Evolutionary conservation across 2,329 filamentous ascomycete species (phyloP).

Genomic region (Botryotinia narcissicola): DNA sequence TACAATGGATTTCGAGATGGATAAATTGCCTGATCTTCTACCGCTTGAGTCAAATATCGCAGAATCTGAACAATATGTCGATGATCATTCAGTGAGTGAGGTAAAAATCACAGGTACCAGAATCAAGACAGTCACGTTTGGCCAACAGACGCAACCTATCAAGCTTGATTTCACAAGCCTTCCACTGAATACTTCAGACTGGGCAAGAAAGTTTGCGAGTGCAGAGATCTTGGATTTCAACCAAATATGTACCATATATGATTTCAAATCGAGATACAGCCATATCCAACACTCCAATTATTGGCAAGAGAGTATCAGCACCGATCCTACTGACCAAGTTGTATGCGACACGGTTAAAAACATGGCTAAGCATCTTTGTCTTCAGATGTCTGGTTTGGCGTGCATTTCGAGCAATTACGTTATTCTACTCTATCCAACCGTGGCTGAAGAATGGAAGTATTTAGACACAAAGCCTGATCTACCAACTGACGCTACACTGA

Average conservation of each 20-base stretch:
- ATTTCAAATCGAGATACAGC: conserved; percentile 28
- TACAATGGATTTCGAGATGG: background rate
- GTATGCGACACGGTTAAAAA: conserved; percentile 23
- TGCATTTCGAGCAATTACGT: conserved; percentile 24
- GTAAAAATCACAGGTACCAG: background rate
- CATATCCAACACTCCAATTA: conserved; percentile 14
- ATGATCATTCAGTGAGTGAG: background rate
- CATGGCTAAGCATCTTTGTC: conserved; percentile 28
- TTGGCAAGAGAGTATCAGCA: conserved; percentile 25
- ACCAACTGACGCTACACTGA: conserved; percentile 23
- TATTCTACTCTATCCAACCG: conserved; percentile 33
- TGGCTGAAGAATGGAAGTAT: conserved; percentile 35
- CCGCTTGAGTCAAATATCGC: background rate
- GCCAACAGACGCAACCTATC: background rate
- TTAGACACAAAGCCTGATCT: conserved; percentile 24
- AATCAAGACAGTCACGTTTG: conserved; percentile 4
- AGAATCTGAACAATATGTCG: background rate
- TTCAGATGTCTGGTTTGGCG: conserved; percentile 29
- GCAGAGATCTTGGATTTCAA: conserved; percentile 23
- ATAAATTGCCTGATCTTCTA: background rate
- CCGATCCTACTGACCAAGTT: conserved; percentile 19
- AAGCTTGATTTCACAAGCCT: conserved; percentile 4
- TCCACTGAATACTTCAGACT: background rate
- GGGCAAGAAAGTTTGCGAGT: background rate
- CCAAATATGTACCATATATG: conserved; percentile 31